Percentiles rank a stretch among this genome's conserved stretches.
phyloP scores from a whole-genome alignment of 1,139 yeast genomes.

The Arxiozyma slooffiae region DNA sequence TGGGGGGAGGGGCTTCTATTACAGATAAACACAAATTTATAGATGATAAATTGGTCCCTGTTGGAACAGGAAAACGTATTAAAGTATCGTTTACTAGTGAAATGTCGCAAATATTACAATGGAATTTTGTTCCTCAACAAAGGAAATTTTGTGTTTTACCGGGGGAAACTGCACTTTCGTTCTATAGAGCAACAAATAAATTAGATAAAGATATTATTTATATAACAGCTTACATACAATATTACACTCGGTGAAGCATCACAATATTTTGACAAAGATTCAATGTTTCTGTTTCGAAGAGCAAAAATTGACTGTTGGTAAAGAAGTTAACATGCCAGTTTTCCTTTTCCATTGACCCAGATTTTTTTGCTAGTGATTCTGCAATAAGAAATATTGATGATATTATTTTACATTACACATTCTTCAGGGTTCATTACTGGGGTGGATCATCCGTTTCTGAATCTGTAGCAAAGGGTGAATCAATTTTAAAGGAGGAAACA shows the following conservation, averaged over 20 bases:
- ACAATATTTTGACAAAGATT: constrained; percentile 87
- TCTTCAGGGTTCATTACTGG: constrained; percentile 50
- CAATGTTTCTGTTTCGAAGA: constrained; percentile 98
- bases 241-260: constrained; percentile 96
- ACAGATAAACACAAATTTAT: constrained; percentile 79
- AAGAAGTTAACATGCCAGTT: constrained; percentile 98
- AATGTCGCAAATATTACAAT: constrained; percentile 82
- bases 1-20: constrained; percentile 92
- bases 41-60: constrained; percentile 79
- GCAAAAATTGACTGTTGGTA: constrained; percentile 87
- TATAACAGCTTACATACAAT: constrained; percentile 94
- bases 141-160: constrained; percentile 89
- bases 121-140: constrained; percentile 94
- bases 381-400: constrained; percentile 85
- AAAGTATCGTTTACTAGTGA: constrained; percentile 83
- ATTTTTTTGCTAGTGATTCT: constrained; percentile 91
- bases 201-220: constrained; percentile 89
- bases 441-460: constrained; percentile 27
- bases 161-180: constrained; percentile 96
- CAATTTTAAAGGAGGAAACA: constrained; percentile 9
- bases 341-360: constrained; percentile 98
- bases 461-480: constrained; percentile 11
- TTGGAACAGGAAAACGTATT: constrained; percentile 74
- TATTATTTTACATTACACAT: constrained; percentile 83
- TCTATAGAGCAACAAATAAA: constrained; percentile 81